Evolutionary conservation across 257 asterid genomes (phyloP).

Genomic region (Mentha longifolia): DNA sequence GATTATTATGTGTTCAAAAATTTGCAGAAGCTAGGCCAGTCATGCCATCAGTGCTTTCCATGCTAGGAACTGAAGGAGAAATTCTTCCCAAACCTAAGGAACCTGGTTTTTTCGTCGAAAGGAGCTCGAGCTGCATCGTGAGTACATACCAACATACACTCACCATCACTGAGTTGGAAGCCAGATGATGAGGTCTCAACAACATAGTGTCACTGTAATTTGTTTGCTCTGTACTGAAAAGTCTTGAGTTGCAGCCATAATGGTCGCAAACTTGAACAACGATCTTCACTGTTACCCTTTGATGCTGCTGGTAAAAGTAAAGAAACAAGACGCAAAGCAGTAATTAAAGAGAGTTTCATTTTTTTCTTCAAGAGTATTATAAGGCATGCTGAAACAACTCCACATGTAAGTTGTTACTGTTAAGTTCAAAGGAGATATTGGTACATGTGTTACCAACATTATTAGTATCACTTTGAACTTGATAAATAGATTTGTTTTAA

Average conservation of each 20-base stretch:
- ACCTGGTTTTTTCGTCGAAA: too few species aligned
- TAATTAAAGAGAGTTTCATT: too few species aligned
- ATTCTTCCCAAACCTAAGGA: constrained; percentile 44
- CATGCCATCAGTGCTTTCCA: constrained; percentile 45
- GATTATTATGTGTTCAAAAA: constrained; percentile 48
- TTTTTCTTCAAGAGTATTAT: too few species aligned
- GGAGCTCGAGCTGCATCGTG: too few species aligned
- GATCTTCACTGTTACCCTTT: constrained; percentile 28
- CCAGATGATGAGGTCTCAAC: not conserved
- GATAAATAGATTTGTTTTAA: too few species aligned
- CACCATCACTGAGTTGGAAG: constrained; percentile 34
- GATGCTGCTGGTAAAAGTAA: constrained; percentile 2
- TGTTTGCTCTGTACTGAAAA: constrained; percentile 12
- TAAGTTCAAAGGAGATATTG: too few species aligned
- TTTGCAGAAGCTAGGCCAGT: constrained; percentile 40
- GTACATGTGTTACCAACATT: too few species aligned
- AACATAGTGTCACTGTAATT: too few species aligned
- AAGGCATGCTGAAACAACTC: constrained; percentile 26
- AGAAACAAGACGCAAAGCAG: not conserved
- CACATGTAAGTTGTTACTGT: too few species aligned
- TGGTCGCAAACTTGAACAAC: constrained; percentile 31
- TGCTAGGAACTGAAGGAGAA: constrained; percentile 41
- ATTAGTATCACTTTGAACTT: too few species aligned
- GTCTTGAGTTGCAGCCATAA: constrained; percentile 43
- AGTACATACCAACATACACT: not conserved